A percentile compares a stretch with the other conserved stretches of the same genome.
Conservation (phyloP, 1,139 yeast species). For the Yamadazyma spencermartinsiae region DNA sequence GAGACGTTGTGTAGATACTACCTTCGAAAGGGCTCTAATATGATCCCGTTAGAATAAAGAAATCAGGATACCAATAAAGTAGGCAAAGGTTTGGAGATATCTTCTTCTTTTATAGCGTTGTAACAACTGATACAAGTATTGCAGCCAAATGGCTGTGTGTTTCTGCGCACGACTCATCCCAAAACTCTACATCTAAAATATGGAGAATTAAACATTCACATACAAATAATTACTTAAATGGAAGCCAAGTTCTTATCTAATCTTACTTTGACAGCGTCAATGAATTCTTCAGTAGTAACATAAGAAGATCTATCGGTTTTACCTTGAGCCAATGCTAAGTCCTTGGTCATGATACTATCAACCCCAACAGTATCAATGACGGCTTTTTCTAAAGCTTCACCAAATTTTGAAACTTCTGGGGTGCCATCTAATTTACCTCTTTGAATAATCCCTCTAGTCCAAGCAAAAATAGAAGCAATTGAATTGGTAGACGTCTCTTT, state of each 20-base stretch:
- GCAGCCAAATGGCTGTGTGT: no score
- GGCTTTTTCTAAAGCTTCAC: slow-evolving; percentile 73
- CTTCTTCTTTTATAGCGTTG: no score
- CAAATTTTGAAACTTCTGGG: slow-evolving; percentile 81
- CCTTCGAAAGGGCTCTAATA: no score
- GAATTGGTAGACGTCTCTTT: slow-evolving; percentile 98
- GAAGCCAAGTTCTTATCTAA: slow-evolving; percentile 11
- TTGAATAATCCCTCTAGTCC: slow-evolving; percentile 91
- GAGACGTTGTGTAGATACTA: no score
- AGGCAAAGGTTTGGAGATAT: no score
- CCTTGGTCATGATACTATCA: slow-evolving; percentile 94
- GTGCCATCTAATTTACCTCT: slow-evolving; percentile 88
- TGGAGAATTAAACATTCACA: background rate
- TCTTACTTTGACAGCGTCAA: slow-evolving; percentile 62
- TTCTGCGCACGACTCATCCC: no score
- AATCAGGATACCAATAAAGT: no score
- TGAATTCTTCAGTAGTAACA: slow-evolving; percentile 88
- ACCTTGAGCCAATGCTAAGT: slow-evolving; percentile 85
- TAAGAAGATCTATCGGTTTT: slow-evolving; percentile 76
- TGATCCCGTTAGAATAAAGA: no score
- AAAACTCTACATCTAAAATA: no score
- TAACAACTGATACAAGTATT: no score
- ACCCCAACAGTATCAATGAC: slow-evolving; percentile 81
- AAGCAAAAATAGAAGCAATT: slow-evolving; percentile 95
- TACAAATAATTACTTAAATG: background rate